These are phyloP conservation scores for Amphicarpaea edgeworthii DNA, from an alignment of 306 rosid species.

Conservation along the genomic window DNA sequence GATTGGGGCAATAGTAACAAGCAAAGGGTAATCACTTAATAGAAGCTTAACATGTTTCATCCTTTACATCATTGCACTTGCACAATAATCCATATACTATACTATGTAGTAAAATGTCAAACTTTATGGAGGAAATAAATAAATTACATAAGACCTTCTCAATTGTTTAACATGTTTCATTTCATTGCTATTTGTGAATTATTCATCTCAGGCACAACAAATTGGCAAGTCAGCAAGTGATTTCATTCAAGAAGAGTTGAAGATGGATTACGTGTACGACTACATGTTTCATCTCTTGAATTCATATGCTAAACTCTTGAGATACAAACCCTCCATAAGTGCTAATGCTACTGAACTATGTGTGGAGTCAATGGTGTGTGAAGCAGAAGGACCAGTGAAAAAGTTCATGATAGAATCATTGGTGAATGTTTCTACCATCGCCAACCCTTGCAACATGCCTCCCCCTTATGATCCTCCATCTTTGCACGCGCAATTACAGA, in stretches of 20 bases:
- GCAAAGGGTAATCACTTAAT: constrained; percentile 68
- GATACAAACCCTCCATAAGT: constrained; percentile 65
- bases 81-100: not conserved
- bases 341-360: constrained; percentile 63
- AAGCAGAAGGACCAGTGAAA: constrained; percentile 54
- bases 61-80: constrained; percentile 3
- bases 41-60: constrained; percentile 25
- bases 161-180: not conserved
- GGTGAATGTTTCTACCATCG: constrained; percentile 68
- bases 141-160: not conserved
- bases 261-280: constrained; percentile 83
- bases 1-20: constrained; percentile 89
- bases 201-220: constrained; percentile 71
- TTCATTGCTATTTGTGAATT: not conserved
- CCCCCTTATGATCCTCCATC: constrained; percentile 78
- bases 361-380: constrained; percentile 81
- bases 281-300: constrained; percentile 84
- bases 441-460: constrained; percentile 72
- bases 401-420: constrained; percentile 72
- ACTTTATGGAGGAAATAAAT: not conserved
- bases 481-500: constrained; percentile 49
- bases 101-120: not conserved
- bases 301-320: constrained; percentile 68
- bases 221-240: constrained; percentile 75
- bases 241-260: constrained; percentile 73